A percentile compares a stretch with the other conserved stretches of the same genome.
Conservation (phyloP, 169 alveolate genomes). For the Plasmodium blacklocki region DNA sequence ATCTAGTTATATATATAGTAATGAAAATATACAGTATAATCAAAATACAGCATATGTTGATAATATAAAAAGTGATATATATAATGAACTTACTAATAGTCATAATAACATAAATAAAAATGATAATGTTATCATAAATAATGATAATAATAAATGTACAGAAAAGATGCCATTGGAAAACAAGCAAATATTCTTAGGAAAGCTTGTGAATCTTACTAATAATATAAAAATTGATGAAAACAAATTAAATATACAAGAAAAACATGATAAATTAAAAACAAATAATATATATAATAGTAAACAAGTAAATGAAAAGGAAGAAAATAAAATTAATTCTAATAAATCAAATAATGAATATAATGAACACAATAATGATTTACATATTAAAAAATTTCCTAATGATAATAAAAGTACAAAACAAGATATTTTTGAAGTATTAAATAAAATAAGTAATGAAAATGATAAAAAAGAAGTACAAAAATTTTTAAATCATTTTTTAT, state of each 20-base stretch:
- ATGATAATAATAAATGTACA: neutral
- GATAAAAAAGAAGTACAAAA: slow-evolving; percentile 61
- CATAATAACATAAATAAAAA: neutral
- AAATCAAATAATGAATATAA: neutral
- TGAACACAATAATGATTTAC: neutral
- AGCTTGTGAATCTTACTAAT: neutral
- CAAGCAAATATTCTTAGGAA: too few species aligned
- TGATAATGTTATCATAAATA: neutral
- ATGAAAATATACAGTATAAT: too few species aligned
- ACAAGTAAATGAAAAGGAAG: neutral
- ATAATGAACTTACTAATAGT: neutral
- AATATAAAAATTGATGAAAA: neutral
- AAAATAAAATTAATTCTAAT: neutral
- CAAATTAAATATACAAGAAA: neutral
- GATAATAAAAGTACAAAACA: slow-evolving; percentile 9
- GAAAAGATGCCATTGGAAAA: neutral
- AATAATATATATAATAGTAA: slow-evolving; percentile 1
- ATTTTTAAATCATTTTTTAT: slow-evolving; percentile 45
- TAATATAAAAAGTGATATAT: neutral
- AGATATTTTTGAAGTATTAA: slow-evolving; percentile 58
- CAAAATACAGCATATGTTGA: neutral
- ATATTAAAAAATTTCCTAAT: neutral
- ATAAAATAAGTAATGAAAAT: slow-evolving; percentile 24
- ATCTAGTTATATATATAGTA: too few species aligned
- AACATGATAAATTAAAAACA: neutral